Base-by-base conservation (phyloP, 345 rosid genomes). In the Acer negundo region DNA sequence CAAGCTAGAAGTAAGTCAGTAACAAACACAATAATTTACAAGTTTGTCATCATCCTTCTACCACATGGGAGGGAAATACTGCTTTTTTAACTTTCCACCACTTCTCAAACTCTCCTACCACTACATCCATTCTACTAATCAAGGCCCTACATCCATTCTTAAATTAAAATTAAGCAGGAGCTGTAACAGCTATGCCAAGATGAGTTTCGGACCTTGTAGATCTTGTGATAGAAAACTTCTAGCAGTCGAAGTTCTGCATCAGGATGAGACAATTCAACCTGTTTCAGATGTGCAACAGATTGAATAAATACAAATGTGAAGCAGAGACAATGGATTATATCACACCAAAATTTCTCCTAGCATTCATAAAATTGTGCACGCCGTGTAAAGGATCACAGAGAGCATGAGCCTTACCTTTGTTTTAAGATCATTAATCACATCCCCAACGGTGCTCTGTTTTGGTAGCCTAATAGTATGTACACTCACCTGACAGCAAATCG, bases 211-310 rank as follows among this genome's bases (percentile, higher is more conserved):
- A 94, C 99, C 97, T 94, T 96, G 75, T 91, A 94, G 74, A 96
- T 96, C 85, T 93, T 96, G 91, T 94, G 97, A 83, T 90, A 89
- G 85, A 91, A 91, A 75, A 94, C 96, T 83, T 94, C 98, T 58
- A 96, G 93, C 81, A 96, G 85, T 81, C 99, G 87, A 76, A 96
- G 94, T 84, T 96, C 98, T 23, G 97, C 97, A 82, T 89, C 80
- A 66, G 97, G 92, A 79, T 87, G 87, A 46, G 98, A 96, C 75
- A 94, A 82, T 83, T 92, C 97, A n/a, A 96, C 99, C 99, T 94
- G 92, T 69, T 82, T 62, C 81, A 82, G 7, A 75, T 59, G 31
- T 24, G 61, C 51, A 75, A 78, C 4, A 64, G 74, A 44, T 74
- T 69, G 62, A 55, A 64, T 69, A 62, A 59, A 72, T 67, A 6